These are phyloP conservation scores for Populus trichocarpa DNA, from an alignment of 441 rosid species.

Conservation along the genomic window DNA sequence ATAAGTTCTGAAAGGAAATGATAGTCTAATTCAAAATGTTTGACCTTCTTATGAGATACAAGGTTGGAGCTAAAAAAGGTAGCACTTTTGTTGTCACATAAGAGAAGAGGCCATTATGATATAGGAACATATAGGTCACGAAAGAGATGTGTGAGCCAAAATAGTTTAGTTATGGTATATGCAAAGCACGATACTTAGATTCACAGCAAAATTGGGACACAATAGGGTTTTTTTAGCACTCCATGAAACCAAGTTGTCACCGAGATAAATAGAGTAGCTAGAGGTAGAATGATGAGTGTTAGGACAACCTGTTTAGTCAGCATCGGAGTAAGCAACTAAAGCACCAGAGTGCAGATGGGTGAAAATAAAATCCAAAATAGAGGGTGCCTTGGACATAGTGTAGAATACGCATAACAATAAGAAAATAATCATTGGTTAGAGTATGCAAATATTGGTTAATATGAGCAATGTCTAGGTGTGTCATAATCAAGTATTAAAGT, in stretches of 20 bases:
- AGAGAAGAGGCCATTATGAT: neutral
- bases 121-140: neutral
- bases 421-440: neutral
- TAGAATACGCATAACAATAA: neutral
- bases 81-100: neutral
- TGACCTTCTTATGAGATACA: rapidly evolving
- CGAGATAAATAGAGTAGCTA: neutral
- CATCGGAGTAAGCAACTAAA: neutral
- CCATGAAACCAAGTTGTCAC: neutral
- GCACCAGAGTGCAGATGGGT: rapidly evolving
- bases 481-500: neutral
- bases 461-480: neutral
- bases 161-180: neutral
- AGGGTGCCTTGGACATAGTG: neutral
- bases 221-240: neutral
- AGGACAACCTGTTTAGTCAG: neutral
- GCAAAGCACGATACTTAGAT: neutral
- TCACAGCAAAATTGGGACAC: rapidly evolving
- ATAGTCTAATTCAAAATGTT: neutral
- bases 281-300: neutral
- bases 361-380: too few species aligned
- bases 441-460: neutral
- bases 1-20: neutral
- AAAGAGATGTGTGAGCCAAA: neutral
- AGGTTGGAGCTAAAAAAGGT: neutral